Evolutionary conservation across 106 monocot species (phyloP), one percentile per base, ranked within the genome.

Genomic region (Xerophyta viscosa): DNA sequence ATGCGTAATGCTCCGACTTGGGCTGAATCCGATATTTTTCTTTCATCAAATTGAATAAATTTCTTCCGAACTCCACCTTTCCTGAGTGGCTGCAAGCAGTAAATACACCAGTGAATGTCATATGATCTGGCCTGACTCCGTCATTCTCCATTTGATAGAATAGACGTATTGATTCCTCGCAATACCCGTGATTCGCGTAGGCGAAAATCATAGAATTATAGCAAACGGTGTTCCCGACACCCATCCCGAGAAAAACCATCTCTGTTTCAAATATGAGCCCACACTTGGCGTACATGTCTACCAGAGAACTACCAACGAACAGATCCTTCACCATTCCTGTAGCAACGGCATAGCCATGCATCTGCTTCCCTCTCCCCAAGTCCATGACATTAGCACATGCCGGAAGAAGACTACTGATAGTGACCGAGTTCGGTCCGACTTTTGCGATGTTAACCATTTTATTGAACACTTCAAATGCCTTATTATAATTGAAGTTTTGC

Each of bases 1-100:
- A 80, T 27, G 85, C 79, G 51, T 70, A 86, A 60, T 86, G 85
- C 73, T 86, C 85, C 58, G 71, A 20, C 52, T 67, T 78, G 2
- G 75, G 74, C 13, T 53, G 47, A 23, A 84, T 75, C 31, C 36
- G 54, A 25, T 75, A 31, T 4, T 46, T 41, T 37, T 46, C 54
- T 52, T 66, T 52, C 79, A 79, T 76, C 0, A 20, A 22, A 8
- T n/a, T 24, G 66, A 80, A 80, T 42, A 80, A 46, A 10, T 37
- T 20, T 51, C 46, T 63, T 19, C 85, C 85, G 0, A 66, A 12
- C 10, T 76, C 54, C 0, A 77, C 63, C 76, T 69, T 66, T 57
- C 85, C 80, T 0, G 52, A 59, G 42, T 80, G 71, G 39, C 85
- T 76, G 18, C 85, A 86, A 50, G 85, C 76, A 25, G 72, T 70